Conservation (phyloP, 805 yeast species). For the Maudiozyma serrabonitensis region DNA sequence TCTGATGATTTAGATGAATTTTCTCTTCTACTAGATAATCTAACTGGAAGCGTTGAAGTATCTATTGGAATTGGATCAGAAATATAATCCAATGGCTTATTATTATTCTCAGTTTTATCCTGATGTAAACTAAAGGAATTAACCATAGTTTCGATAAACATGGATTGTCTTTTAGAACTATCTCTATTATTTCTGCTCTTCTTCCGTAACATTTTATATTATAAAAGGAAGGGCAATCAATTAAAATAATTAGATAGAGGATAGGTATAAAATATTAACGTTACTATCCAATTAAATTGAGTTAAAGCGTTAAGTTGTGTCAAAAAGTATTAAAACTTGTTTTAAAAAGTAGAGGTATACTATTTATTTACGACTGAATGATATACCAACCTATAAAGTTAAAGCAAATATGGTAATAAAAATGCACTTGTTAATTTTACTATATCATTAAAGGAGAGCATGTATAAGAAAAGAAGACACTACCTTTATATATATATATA, state of each 20-base stretch:
- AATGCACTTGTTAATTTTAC: too few species aligned
- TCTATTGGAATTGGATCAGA: background rate
- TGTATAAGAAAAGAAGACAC: too few species aligned
- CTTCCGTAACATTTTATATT: background rate
- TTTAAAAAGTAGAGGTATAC: too few species aligned
- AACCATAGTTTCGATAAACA: constrained; percentile 9
- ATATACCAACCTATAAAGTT: too few species aligned
- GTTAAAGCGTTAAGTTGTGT: too few species aligned
- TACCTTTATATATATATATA: too few species aligned
- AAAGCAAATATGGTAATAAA: too few species aligned
- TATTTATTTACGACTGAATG: too few species aligned
- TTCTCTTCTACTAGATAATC: background rate
- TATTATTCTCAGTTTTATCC: background rate
- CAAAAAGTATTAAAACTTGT: too few species aligned
- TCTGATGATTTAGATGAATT: background rate
- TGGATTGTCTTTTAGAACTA: constrained; percentile 15
- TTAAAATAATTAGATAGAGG: background rate
- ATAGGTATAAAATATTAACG: too few species aligned
- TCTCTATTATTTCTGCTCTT: background rate
- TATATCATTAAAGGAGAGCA: too few species aligned
- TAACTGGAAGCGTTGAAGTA: background rate
- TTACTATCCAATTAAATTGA: too few species aligned
- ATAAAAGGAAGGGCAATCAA: background rate
- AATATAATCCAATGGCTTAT: constrained; percentile 5
- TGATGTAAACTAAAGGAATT: background rate